These are phyloP conservation scores for Solanum aculeatissimum DNA, from an alignment of 305 asterid species.

Conservation along the genomic window DNA sequence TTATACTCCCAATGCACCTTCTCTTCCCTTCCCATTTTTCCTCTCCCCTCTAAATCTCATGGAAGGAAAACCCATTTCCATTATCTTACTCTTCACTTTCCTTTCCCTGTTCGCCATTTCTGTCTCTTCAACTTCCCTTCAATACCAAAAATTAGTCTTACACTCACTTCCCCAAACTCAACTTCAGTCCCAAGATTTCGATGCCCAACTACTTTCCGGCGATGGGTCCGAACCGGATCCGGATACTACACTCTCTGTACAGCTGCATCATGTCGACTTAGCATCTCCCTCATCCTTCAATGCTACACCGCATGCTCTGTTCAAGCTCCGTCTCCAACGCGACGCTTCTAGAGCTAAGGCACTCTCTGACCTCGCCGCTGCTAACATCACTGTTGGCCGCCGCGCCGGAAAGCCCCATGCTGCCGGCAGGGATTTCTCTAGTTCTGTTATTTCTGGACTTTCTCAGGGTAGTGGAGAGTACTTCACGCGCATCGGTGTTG, in stretches of 20 bases:
- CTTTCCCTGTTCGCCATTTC: background rate
- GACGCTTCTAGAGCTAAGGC: constrained; percentile 4
- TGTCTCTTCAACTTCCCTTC: background rate
- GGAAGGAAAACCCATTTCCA: background rate
- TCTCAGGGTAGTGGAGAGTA: constrained; percentile 39
- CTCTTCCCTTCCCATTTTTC: background rate
- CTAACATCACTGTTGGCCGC: background rate
- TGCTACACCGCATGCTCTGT: constrained; percentile 2
- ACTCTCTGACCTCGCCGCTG: constrained; percentile 1
- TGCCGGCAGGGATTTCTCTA: constrained; percentile 14
- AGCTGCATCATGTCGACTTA: constrained; percentile 3
- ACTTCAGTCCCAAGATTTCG: background rate
- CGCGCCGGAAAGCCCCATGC: background rate
- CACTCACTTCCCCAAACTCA: background rate
- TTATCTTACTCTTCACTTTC: background rate
- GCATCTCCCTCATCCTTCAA: background rate
- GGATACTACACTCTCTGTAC: background rate
- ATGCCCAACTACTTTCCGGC: background rate
- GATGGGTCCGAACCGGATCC: background rate
- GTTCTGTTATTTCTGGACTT: constrained; percentile 26
- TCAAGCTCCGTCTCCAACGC: constrained; percentile 1
- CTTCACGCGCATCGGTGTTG: constrained; percentile 35
- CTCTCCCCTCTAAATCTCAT: background rate
- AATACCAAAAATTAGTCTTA: background rate
- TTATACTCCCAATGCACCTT: constrained; percentile 5